Percentiles rank a stretch among this genome's conserved stretches.
These are phyloP conservation scores for Neoboletus subvelutipes DNA, from an alignment of 768 basidiomycete species.

Conservation along the genomic window DNA sequence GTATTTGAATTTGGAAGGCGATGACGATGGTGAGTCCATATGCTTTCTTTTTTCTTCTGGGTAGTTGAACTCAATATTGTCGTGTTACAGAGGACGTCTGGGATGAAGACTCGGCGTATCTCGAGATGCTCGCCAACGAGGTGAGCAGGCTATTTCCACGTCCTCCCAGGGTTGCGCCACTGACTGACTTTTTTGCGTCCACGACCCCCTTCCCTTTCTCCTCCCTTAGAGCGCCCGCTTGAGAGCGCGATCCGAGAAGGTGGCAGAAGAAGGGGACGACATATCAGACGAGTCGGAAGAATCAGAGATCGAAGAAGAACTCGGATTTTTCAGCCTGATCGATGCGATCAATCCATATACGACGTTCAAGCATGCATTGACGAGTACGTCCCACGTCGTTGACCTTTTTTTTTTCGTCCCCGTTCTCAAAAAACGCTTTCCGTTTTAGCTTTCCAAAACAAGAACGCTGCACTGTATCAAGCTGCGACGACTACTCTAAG, in stretches of 20 bases:
- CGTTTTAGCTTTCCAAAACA: slow-evolving; percentile 59
- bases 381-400: slow-evolving; percentile 43
- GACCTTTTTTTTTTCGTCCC: too few species aligned
- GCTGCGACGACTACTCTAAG: slow-evolving; percentile 67
- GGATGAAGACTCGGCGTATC: slow-evolving; percentile 87
- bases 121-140: slow-evolving; percentile 84
- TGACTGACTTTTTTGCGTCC: not conserved
- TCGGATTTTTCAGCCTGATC: slow-evolving; percentile 82
- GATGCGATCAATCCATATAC: slow-evolving; percentile 77
- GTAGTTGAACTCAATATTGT: not conserved
- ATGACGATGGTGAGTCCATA: slow-evolving; percentile 50
- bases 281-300: slow-evolving; percentile 46
- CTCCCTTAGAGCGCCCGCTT: slow-evolving; percentile 64
- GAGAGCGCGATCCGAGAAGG: slow-evolving; percentile 57
- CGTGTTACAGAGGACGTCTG: slow-evolving; percentile 70
- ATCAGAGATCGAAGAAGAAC: slow-evolving; percentile 74
- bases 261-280: slow-evolving; percentile 26
- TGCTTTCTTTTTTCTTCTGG: not conserved
- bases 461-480: slow-evolving; percentile 66
- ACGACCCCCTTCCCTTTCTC: not conserved
- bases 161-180: not conserved
- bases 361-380: slow-evolving; percentile 75
- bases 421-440: not conserved
- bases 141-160: slow-evolving; percentile 37
- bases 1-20: slow-evolving; percentile 62